Evolutionary conservation across 2,329 filamentous ascomycete genomes (phyloP), one percentile per base, ranked within the genome.

Genomic region (Botryotinia convoluta): DNA sequence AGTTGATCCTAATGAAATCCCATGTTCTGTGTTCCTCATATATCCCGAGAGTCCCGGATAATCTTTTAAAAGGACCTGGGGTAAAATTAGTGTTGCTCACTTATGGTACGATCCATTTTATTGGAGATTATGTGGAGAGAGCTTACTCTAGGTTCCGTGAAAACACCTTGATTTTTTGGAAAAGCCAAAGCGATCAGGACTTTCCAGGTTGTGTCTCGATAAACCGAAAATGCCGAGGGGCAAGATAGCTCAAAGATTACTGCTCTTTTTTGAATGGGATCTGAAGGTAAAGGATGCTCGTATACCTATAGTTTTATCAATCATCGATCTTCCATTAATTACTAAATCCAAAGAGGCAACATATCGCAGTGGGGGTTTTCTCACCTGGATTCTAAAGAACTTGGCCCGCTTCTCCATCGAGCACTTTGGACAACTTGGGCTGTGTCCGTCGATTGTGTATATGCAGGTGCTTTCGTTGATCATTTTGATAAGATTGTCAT

Each of bases 201-300:
- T 5, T 75, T 77, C 86, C 86, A 89, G 0, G 86, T 88, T 6
- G 83, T 81, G 72, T 88, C 83, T 20, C 89, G 83, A 78, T 89
- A 91, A 0, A 80, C 79, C 3, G 81, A 80, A 35, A 89, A 84
- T 6, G 80, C 80, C 4, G 76, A 45, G 0, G 88, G 88, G 35
- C 83, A 81, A 0, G 71, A 74, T 1, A 90, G 79, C 74, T 90
- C 88, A 69, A 90, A 88, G 0, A 90, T 75, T 0, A 87, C 79
- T 0, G 82, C 82, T 45, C 85, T 84, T n/a, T 81, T 81, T 16
- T 82, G 76, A 3, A 79, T 74, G 0, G 77, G 64, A 3, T 81
- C 72, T 0, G 69, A 57, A 3, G 87, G 87, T 0, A 90, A 80
- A 1, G 84, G 85, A 69, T 85, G 81, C 76, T 90, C 88, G 60